phyloP scores from a whole-genome alignment of 257 asterid species.

The Capsicum baccatum region DNA sequence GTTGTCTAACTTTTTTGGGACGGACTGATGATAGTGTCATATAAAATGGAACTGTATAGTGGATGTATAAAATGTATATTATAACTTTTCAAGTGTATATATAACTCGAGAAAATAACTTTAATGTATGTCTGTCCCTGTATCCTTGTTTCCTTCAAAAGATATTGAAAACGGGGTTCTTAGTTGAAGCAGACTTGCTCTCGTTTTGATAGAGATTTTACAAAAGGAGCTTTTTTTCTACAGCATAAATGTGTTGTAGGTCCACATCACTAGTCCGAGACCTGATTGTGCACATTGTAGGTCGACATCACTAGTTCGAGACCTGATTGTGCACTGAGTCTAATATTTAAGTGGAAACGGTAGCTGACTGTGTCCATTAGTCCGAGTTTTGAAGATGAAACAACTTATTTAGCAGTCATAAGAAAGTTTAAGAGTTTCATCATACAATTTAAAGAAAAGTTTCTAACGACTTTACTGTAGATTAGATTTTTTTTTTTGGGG shows the following conservation, averaged over 20 bases:
- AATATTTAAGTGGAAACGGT: too few relatives aligned
- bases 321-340: too few relatives aligned
- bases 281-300: too few relatives aligned
- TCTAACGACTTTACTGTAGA: neutral
- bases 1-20: neutral
- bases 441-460: neutral
- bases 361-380: too few relatives aligned
- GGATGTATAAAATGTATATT: too few relatives aligned
- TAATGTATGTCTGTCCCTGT: neutral
- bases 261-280: too few relatives aligned
- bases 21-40: neutral
- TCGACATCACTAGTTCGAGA: too few relatives aligned
- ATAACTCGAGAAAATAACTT: neutral
- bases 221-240: neutral
- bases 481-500: neutral
- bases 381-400: neutral
- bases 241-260: too few relatives aligned
- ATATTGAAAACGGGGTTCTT: neutral
- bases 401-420: neutral
- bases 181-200: neutral
- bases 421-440: neutral
- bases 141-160: too few relatives aligned
- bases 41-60: neutral
- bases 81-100: neutral
- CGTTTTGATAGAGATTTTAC: neutral